Evolutionary conservation across 257 asterid species (phyloP).

Genomic region (Scutellaria minor): DNA sequence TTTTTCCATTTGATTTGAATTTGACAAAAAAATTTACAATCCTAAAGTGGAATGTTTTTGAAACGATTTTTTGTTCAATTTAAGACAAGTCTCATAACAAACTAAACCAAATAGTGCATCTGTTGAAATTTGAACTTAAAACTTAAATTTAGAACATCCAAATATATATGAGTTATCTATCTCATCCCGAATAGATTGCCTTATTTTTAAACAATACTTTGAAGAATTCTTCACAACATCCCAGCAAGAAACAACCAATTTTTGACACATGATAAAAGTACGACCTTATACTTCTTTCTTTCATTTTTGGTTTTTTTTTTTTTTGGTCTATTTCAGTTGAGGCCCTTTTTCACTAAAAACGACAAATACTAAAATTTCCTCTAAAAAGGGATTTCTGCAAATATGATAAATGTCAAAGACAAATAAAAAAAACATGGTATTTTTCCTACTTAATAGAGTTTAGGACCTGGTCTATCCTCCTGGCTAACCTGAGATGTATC

Average conservation of each 20-base stretch:
- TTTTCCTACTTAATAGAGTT: not conserved
- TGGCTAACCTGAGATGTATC: not conserved
- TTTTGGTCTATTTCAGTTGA: constrained; percentile 34
- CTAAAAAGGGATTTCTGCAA: constrained; percentile 19
- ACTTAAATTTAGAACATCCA: no score
- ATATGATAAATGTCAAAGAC: constrained; percentile 25
- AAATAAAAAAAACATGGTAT: not conserved
- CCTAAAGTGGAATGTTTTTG: no score
- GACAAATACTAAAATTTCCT: constrained; percentile 29
- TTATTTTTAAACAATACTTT: not conserved
- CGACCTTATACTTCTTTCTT: not conserved
- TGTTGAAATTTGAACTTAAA: no score
- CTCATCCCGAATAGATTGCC: no score
- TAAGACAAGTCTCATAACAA: no score
- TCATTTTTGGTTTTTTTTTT: not conserved
- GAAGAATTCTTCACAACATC: constrained; percentile 26
- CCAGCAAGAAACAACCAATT: constrained; percentile 22
- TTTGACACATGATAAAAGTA: constrained; percentile 1
- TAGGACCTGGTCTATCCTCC: constrained; percentile 17
- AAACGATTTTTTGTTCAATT: no score
- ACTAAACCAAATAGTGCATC: no score
- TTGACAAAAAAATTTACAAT: no score
- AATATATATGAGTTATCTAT: no score
- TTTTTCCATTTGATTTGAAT: no score
- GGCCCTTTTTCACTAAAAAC: constrained; percentile 21